A percentile compares a stretch with the other conserved stretches of the same genome.
These are phyloP conservation scores for Exsudoporus frostii DNA, from an alignment of 768 basidiomycete species.

Conservation along the genomic window DNA sequence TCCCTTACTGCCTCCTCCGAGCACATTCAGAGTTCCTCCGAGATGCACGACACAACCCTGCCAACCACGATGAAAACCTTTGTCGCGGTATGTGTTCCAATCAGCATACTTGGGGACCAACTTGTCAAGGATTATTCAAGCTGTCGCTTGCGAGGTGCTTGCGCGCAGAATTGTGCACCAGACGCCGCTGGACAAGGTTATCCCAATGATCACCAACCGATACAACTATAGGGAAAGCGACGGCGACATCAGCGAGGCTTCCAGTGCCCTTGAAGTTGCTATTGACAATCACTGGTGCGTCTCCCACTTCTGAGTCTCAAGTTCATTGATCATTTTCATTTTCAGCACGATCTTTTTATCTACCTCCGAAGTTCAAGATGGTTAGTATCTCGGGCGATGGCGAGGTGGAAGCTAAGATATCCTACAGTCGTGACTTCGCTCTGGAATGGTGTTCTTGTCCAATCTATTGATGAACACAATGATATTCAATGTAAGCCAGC, in stretches of 20 bases:
- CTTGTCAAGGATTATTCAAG: constrained; percentile 35
- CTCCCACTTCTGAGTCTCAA: not conserved
- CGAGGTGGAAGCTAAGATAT: constrained; percentile 4
- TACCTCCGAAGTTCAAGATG: constrained; percentile 80
- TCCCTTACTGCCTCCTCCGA: constrained; percentile 78
- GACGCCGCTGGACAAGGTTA: constrained; percentile 58
- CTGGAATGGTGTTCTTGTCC: constrained; percentile 82
- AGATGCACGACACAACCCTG: constrained; percentile 78
- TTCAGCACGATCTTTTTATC: constrained; percentile 78
- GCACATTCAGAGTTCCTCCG: constrained; percentile 77
- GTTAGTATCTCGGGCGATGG: constrained; percentile 36
- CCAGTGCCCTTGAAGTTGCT: constrained; percentile 84
- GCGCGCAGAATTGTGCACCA: constrained; percentile 78
- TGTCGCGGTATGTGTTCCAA: constrained; percentile 57
- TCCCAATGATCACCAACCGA: constrained; percentile 72
- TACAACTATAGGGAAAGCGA: constrained; percentile 70
- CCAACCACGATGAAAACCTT: constrained; percentile 83
- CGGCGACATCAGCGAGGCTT: constrained; percentile 69
- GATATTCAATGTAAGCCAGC: constrained; percentile 69
- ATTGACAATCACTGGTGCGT: constrained; percentile 84
- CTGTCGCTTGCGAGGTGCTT: constrained; percentile 79
- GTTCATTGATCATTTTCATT: not conserved
- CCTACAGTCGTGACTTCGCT: constrained; percentile 69
- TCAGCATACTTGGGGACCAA: not conserved
- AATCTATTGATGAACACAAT: constrained; percentile 67